Base-by-base conservation (phyloP, 176 grass and related monocot genomes). In the Carex littledalei region DNA sequence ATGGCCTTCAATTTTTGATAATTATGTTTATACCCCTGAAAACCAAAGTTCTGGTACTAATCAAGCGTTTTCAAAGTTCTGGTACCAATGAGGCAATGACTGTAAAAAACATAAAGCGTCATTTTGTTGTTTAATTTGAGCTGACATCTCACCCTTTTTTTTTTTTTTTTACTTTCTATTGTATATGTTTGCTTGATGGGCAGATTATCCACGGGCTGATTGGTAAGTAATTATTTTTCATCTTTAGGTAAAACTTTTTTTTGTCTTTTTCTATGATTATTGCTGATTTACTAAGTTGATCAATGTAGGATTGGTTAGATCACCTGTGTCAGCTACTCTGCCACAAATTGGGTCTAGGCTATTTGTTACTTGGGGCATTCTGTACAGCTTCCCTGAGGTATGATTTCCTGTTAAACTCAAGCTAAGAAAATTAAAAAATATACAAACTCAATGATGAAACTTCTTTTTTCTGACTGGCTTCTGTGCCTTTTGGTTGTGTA, bases 321-420 rank as follows among this genome's bases (percentile, higher is more conserved):
- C 89, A 20, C 89, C 86, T 9, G 83, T 91, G 2, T 67, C 86
- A 12, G 77, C 85, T 41, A 80, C 83, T 52, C 2, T 87, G 37
- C 87, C 80, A 0, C 85, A 91, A 16, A 84, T 94, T 14, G 84
- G 87, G 13, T 93, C 84, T 13, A 84, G 81, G 77, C 64, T 90
- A 14, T 90, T 81, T 85, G 81, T 90, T 58, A 84, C 81, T 67
- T 90, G 89, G 89, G 89, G 89, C 53, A 87, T 90, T 41, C 59
- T 90, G 45, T 87, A 80, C 68, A 90, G 89, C 60, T 87, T 90
- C 6, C 89, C 89, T 26, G 89, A 90, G 62, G 89, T 90, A 90
- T 86, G 60, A 20, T 67, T 80, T 67, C 18, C 26, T 24, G 67
- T 53, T 57, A 8, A 20, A 62, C 3, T 85, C 45, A 47, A 59